Percentiles rank a stretch among this genome's conserved stretches.
phyloP scores from a whole-genome alignment of 2,329 filamentous ascomycete species.

The Botrytis aclada region DNA sequence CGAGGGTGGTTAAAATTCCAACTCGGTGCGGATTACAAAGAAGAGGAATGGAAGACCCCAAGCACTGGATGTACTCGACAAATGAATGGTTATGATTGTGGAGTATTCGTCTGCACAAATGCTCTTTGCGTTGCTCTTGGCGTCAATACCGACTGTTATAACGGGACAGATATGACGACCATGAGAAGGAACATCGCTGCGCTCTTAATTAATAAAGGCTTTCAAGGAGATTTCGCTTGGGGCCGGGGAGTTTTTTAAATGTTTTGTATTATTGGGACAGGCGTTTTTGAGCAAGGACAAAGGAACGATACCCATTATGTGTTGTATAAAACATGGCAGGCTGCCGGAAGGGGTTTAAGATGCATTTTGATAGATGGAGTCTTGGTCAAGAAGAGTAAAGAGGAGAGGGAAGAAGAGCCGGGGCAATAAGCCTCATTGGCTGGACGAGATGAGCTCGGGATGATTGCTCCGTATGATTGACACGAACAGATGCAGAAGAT shows the following conservation, averaged over 20 bases:
- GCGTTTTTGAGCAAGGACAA: conserved; percentile 23
- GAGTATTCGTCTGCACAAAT: conserved; percentile 74
- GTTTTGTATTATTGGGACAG: conserved; percentile 11
- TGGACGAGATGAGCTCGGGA: not conserved
- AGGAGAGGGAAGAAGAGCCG: not conserved
- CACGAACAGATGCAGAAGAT: not conserved
- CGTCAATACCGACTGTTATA: conserved; percentile 45
- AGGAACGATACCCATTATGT: conserved; percentile 29
- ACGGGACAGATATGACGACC: conserved; percentile 52
- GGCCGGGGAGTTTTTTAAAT: conserved; percentile 22
- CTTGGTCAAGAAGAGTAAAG: not conserved
- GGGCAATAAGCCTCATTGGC: not conserved
- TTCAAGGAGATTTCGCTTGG: conserved; percentile 54
- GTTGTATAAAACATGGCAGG: conserved; percentile 9
- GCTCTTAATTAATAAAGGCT: conserved; percentile 65
- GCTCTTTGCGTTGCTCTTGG: conserved; percentile 55
- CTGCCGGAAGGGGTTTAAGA: conserved; percentile 8
- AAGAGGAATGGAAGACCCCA: conserved; percentile 56
- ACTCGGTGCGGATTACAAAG: conserved; percentile 53
- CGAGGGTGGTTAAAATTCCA: conserved; percentile 57
- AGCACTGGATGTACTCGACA: conserved; percentile 54
- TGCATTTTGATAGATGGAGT: not conserved
- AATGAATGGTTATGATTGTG: conserved; percentile 69
- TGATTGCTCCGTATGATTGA: not conserved
- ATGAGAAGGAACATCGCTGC: conserved; percentile 63